Evolutionary conservation across 2,329 filamentous ascomycete species (phyloP).

Genomic region (Pseudopyricularia javanii): DNA sequence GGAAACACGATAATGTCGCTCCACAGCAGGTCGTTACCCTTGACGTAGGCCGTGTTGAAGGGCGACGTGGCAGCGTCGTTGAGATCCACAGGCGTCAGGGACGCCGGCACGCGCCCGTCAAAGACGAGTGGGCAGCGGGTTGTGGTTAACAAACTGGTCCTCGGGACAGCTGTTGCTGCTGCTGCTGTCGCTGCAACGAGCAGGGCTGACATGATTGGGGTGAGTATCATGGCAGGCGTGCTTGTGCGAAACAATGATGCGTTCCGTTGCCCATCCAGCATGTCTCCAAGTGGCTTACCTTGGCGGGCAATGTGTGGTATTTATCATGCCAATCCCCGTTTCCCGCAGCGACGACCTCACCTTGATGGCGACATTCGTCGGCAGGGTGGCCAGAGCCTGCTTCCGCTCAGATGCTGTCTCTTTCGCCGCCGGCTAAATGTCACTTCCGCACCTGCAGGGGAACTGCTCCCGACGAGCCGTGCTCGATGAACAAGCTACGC

Average conservation of each 20-base stretch:
- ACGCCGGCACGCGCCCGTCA: constrained; percentile 20
- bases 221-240: not conserved
- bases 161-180: not conserved
- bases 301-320: too few relatives aligned
- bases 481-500: not conserved
- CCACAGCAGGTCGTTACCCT: constrained; percentile 20
- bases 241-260: too few relatives aligned
- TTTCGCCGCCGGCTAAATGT: not conserved
- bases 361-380: too few relatives aligned
- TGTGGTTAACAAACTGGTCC: constrained; percentile 2
- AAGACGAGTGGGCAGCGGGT: constrained; percentile 22
- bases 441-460: not conserved
- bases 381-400: too few relatives aligned
- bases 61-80: constrained; percentile 14
- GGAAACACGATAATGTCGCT: constrained; percentile 23
- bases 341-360: too few relatives aligned
- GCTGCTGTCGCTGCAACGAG: not conserved
- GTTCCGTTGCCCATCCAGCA: too few relatives aligned
- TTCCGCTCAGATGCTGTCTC: not conserved
- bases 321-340: too few relatives aligned
- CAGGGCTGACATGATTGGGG: not conserved
- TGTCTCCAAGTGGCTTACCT: too few relatives aligned
- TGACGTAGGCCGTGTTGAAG: constrained; percentile 23
- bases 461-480: not conserved
- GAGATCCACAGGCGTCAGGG: constrained; percentile 15